Conservation (phyloP, 169 alveolate species). For the Plasmodium falciparum region DNA sequence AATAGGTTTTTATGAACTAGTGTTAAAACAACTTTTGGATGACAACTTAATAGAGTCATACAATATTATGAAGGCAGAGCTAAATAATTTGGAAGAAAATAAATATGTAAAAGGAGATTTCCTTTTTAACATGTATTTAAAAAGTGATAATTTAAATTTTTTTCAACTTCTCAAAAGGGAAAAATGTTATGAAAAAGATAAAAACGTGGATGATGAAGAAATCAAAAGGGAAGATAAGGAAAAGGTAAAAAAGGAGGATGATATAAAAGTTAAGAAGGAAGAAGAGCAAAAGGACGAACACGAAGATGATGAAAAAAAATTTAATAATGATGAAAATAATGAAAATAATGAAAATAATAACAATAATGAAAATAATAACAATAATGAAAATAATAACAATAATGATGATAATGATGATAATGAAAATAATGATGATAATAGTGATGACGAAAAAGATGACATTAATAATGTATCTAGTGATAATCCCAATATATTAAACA, state of each 20-base stretch:
- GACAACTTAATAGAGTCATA: constrained; percentile 47
- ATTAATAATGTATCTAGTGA: too few relatives aligned
- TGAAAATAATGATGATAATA: too few relatives aligned
- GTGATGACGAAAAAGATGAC: too few relatives aligned
- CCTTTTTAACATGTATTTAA: constrained; percentile 29
- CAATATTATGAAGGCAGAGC: constrained; percentile 22
- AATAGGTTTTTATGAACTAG: constrained; percentile 59
- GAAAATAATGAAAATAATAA: too few relatives aligned
- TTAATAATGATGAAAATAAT: too few relatives aligned
- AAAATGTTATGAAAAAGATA: not conserved
- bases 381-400: too few relatives aligned
- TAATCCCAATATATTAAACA: too few relatives aligned
- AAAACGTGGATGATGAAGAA: not conserved
- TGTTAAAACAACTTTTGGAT: constrained; percentile 45
- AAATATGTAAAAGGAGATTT: constrained; percentile 18
- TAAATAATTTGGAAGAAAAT: constrained; percentile 39
- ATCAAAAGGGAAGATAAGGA: not conserved
- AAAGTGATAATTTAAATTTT: not conserved
- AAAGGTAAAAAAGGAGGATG: not conserved
- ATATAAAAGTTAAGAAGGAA: too few relatives aligned
- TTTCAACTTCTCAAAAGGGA: not conserved
- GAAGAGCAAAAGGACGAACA: too few relatives aligned
- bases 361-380: too few relatives aligned
- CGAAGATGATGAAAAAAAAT: too few relatives aligned
- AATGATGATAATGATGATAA: too few relatives aligned